phyloP scores from a whole-genome alignment of 2,329 filamentous ascomycete genomes.

The Akanthomyces lecanii region DNA sequence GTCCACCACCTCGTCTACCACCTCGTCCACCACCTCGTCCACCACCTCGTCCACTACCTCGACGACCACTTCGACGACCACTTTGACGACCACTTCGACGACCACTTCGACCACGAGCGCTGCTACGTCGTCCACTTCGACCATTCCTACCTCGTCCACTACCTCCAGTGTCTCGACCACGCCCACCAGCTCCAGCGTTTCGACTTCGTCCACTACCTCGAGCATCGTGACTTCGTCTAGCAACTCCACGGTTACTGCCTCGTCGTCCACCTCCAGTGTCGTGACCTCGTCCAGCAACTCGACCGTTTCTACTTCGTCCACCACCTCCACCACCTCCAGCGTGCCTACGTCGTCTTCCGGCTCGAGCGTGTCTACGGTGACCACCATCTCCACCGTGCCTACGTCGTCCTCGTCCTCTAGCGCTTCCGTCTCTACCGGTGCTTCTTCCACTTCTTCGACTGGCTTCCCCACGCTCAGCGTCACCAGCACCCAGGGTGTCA shows the following conservation, averaged over 20 bases:
- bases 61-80: background rate
- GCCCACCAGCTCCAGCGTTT: background rate
- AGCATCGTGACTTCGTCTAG: background rate
- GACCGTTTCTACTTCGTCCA: background rate
- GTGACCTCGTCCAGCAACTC: background rate
- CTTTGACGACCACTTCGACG: background rate
- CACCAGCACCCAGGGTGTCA: slow-evolving; percentile 6
- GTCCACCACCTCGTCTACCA: background rate
- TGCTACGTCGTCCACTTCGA: background rate
- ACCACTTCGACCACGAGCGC: background rate
- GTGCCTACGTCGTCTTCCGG: background rate
- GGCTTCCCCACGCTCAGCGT: background rate
- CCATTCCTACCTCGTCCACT: background rate
- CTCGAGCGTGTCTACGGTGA: background rate
- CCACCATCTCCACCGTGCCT: background rate
- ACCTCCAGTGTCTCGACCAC: background rate
- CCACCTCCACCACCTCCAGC: background rate
- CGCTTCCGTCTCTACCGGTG: background rate
- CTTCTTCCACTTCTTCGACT: background rate
- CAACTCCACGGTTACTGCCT: background rate
- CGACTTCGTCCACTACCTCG: background rate
- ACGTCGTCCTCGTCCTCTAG: background rate
- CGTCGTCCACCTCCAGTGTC: background rate
- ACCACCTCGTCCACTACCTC: background rate
- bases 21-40: background rate